Conservation (phyloP, 2,329 filamentous ascomycete genomes). For the Neofusicoccum ribis region DNA sequence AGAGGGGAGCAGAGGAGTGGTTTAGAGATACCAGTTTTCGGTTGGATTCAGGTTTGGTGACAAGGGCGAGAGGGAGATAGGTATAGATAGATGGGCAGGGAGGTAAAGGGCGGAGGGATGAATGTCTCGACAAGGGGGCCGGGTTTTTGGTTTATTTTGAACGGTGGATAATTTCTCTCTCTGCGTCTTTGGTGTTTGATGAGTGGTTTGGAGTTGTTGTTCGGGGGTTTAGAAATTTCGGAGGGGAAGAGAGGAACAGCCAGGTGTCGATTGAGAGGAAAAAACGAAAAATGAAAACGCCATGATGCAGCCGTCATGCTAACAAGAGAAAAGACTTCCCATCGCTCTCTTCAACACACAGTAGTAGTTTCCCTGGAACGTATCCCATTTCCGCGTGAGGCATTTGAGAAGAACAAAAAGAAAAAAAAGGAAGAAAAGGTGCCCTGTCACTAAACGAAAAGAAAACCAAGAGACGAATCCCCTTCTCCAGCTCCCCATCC, state of each 20-base stretch:
- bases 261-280: no score
- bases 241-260: background rate
- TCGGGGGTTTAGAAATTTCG: background rate
- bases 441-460: background rate
- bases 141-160: background rate
- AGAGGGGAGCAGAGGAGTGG: no score
- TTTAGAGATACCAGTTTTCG: no score
- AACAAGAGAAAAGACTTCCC: background rate
- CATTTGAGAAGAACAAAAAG: background rate
- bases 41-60: no score
- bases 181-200: background rate
- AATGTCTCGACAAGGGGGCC: no score
- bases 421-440: background rate
- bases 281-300: background rate
- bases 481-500: background rate
- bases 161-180: background rate
- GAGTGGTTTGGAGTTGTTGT: background rate
- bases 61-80: no score
- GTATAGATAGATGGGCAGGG: no score
- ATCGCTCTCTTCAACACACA: conserved; percentile 13
- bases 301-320: conserved; percentile 17
- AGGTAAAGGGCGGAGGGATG: no score
- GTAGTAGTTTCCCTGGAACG: background rate
- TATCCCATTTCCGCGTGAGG: conserved; percentile 5
- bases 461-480: background rate